phyloP scores from a whole-genome alignment of 148 eudicot genomes.

The Silene conica region DNA sequence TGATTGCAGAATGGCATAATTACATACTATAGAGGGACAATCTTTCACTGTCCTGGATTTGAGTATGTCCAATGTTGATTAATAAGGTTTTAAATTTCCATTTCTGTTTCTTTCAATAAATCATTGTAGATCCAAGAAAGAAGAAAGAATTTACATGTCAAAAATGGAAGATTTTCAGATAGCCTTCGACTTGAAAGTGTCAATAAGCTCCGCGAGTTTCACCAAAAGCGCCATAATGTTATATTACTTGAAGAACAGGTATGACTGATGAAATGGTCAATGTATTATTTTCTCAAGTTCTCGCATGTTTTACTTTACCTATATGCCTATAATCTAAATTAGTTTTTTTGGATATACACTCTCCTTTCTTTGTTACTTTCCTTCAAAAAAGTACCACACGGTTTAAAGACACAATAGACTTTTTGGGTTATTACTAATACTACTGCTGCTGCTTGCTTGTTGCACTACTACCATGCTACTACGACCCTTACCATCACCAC shows the following conservation, averaged over 20 bases:
- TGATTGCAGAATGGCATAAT: conserved; percentile 21
- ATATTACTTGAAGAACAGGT: conserved; percentile 77
- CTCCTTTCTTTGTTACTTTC: too few species aligned
- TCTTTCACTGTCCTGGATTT: background rate
- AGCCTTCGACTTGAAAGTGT: conserved; percentile 39
- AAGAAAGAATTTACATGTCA: conserved; percentile 22
- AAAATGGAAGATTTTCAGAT: conserved; percentile 35
- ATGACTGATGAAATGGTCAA: background rate
- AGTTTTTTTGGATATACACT: background rate
- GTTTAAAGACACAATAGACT: too few species aligned
- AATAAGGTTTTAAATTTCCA: background rate
- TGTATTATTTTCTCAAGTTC: background rate
- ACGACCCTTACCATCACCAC: too few species aligned
- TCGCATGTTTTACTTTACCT: background rate
- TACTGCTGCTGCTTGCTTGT: too few species aligned
- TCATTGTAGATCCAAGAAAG: conserved; percentile 31
- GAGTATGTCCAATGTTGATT: background rate
- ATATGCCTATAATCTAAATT: background rate
- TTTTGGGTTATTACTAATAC: too few species aligned
- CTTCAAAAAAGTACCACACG: too few species aligned
- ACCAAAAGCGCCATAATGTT: conserved; percentile 52
- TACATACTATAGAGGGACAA: conserved; percentile 2
- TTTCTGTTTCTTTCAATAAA: conserved; percentile 13
- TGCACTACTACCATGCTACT: too few species aligned
- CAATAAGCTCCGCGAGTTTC: conserved; percentile 55